Percentiles rank a stretch among this genome's conserved stretches.
phyloP scores from a whole-genome alignment of 2,329 filamentous ascomycete species.

The Lithohypha guttulata region DNA sequence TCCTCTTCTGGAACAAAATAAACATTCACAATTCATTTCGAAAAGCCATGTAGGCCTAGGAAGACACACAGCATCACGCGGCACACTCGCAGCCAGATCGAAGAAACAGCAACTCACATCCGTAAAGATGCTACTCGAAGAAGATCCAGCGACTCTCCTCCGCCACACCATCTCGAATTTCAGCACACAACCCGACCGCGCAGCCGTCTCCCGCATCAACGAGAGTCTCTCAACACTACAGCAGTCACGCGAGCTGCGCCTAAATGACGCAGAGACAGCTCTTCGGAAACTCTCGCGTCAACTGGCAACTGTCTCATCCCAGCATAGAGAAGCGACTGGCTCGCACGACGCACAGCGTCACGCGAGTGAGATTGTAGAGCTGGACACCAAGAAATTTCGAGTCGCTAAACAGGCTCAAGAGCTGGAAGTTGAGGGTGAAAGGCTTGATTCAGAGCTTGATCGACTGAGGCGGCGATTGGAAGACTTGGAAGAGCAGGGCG shows the following conservation, averaged over 20 bases:
- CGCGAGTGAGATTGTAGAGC: constrained; percentile 69
- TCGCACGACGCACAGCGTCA: constrained; percentile 66
- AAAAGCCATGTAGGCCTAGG: too few species aligned
- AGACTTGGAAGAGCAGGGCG: constrained; percentile 75
- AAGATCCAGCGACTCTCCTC: constrained; percentile 87
- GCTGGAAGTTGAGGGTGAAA: constrained; percentile 86
- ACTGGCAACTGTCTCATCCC: constrained; percentile 61
- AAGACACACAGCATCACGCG: too few species aligned
- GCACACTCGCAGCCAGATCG: too few species aligned
- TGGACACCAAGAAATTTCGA: constrained; percentile 90
- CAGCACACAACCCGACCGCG: constrained; percentile 82
- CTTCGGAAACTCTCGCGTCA: constrained; percentile 65
- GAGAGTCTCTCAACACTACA: constrained; percentile 76
- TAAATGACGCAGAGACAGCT: constrained; percentile 56
- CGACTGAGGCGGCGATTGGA: constrained; percentile 64
- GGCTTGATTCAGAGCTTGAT: constrained; percentile 67
- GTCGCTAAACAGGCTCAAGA: constrained; percentile 85
- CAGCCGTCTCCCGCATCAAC: constrained; percentile 69
- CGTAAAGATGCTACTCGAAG: constrained; percentile 80
- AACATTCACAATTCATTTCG: too few species aligned
- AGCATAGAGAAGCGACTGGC: constrained; percentile 64
- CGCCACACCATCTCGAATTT: constrained; percentile 87
- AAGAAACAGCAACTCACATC: too few species aligned
- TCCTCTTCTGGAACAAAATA: too few species aligned
- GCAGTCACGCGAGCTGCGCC: constrained; percentile 67